Base-by-base conservation (phyloP, 1,284 basidiomycete genomes). In the Sanguinoderma infundibulare region DNA sequence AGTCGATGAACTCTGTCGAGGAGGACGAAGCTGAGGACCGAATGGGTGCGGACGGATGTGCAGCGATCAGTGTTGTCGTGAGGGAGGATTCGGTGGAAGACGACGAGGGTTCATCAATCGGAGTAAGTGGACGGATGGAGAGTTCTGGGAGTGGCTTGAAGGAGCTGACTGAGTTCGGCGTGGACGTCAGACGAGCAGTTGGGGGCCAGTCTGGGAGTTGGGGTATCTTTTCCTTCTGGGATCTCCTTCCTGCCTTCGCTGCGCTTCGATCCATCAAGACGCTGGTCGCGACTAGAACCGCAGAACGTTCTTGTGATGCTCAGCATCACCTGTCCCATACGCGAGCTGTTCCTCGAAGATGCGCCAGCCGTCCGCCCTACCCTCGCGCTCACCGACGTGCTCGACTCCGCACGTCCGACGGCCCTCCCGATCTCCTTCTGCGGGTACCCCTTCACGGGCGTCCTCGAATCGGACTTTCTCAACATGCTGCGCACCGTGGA, bases 131-230 rank as follows among this genome's bases (percentile, higher is more conserved):
- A 46, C 82, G 85, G 24, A 78, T 61, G 53, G 75, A 78, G 59
- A 90, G 74, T 64, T 91, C 88, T 3, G 89, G 90, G 7, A 92
- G 78, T 5, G 90, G 90, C 68, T 92, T 92, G 70, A 81, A 83
- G 44, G 85, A 79, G 7, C 82, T 67, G 65, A 83, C 72, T 8
- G 84, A 81, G 38, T 75, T 76, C 7, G 85, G 78, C 0, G 84
- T 82, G 3, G 81, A 78, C 15, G 79, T 73, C 40, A 56, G 65
- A 57, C 62, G 65, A 61, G 79, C 22, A 35, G 49, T 35, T 0
- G 90, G 90, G 72, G 83, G 83, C 84, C 90, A 92, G 68, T 74
- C 76, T 24, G 74, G 76, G 30, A 85, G 79, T 46, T 86, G 86
- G 14, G 85, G 81, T 69, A 89, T 83, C 77, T 89, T 90, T 77